Conservation (phyloP, 176 grass and related monocot species). For the Raddia distichophylla region DNA sequence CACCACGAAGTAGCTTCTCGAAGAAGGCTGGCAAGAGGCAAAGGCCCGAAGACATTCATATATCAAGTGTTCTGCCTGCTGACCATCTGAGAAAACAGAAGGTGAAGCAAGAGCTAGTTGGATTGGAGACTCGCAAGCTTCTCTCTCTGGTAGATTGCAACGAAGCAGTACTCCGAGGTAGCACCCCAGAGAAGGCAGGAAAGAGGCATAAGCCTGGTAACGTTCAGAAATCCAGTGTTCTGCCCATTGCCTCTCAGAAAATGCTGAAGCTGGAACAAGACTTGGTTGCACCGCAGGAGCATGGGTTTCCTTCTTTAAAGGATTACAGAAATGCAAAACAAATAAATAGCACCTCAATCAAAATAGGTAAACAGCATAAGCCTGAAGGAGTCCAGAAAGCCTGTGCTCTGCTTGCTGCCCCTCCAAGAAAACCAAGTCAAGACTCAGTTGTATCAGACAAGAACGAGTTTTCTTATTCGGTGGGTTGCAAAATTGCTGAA, state of each 20-base stretch:
- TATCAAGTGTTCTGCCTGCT: conserved; percentile 8
- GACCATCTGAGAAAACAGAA: conserved; percentile 22
- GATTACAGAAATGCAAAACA: not conserved
- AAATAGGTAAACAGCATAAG: not conserved
- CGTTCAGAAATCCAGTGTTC: conserved; percentile 23
- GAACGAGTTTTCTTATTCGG: conserved; percentile 3
- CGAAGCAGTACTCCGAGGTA: conserved; percentile 9
- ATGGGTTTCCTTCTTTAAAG: not conserved
- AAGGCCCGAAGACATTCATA: not conserved
- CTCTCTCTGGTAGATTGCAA: not conserved
- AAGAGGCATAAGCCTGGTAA: conserved; percentile 3
- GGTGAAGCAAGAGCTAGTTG: not conserved
- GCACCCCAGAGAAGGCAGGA: conserved; percentile 8
- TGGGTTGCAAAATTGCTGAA: not conserved
- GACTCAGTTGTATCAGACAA: not conserved
- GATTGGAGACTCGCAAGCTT: conserved; percentile 15
- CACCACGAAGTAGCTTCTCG: conserved; percentile 23
- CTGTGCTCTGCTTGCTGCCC: not conserved
- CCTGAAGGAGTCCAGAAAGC: conserved; percentile 12
- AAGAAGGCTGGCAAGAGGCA: conserved; percentile 30
- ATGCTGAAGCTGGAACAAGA: not conserved
- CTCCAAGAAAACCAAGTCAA: not conserved
- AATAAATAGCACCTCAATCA: not conserved
- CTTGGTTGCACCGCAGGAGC: not conserved
- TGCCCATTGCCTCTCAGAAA: not conserved